Base-by-base conservation (phyloP, 116 monocot genomes). In the Papilionanthe hybrid region DNA sequence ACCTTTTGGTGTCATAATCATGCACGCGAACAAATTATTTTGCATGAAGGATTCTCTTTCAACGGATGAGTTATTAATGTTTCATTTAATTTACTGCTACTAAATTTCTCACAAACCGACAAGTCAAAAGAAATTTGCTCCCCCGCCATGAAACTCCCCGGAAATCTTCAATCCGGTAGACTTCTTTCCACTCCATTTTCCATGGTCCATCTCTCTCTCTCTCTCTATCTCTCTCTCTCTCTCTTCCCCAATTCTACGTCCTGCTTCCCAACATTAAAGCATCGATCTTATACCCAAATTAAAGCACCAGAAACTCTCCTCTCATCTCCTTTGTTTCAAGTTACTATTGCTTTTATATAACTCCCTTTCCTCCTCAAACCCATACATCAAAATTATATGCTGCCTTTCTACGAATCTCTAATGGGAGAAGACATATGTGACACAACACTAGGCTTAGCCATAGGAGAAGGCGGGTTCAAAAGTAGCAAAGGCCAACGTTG, bases 241-340 rank as follows among this genome's bases (percentile, higher is more conserved):
- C 32, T 32, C 32, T 32, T 32, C 32, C 32, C 32, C 32, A 32
- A 32, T 32, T 0, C 0, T 32, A 1, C 3, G 32, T 56, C 18
- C 56, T 66, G 66, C 8, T 66, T 72, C 49, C 68, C 28, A 55
- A 72, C 32, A 49, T 30, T 15, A 23, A 43, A 49, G 17, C 29
- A 72, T 55, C 42, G 17, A 28, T 20, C 18, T 56, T 18, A 56
- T 72, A 28, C 81, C 81, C 41, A 63, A 55, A 80, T 74, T 60
- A 81, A 81, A 68, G 47, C 47, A 71, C 25, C 57, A 69, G 49
- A 79, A 79, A 79, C 79, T 69, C 49, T 50, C 43, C 43, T 42
- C 43, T 72, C 72, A 6, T 43, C 72, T 43, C 9, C 1, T 30
- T 32, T 17, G 69, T 12, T 7, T 32, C 32, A 37, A 30, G 32